Base-by-base conservation (phyloP, 2,329 filamentous ascomycete genomes). In the Fusarium brevicatenulatum region DNA sequence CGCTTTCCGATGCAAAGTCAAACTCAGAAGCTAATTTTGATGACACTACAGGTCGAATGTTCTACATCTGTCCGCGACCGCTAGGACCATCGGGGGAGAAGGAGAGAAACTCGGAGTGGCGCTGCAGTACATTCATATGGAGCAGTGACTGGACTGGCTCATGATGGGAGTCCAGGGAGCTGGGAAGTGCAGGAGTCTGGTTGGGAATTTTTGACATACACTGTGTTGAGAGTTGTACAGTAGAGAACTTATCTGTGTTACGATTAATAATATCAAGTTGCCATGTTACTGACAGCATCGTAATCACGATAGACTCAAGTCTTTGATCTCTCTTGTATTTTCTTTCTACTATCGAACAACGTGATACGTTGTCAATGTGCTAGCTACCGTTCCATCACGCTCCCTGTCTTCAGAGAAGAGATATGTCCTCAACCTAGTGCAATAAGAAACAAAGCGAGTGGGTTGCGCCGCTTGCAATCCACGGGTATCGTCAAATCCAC, bases 11-110 rank as follows among this genome's bases (percentile, higher is more conserved):
- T 61, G 28, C 56, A 72, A 49, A 39, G 39, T 30, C 49, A 34
- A 54, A 57, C 36, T 19, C 46, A 34, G 46, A 39, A 47, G 60
- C 76, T 80, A 55, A 79, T 64, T 18, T 59, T 63, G 78, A 63
- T 21, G 58, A 63, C 55, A 68, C 37, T 23, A 53, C 49, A 89
- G 88, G 89, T 9, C 85, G 90, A 40, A 89, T 88, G 2, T 92
- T 92, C 78, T 92, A 89, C 79, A 88, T 90, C 63, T 92, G 90
- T 70, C 80, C 86, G 19, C 88, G 92, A 44, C 96, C 96, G 8
- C 83, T 98, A 4, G 95, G 95, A 0, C 95, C 95, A 3, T 93
- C 91, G 30, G 96, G 95, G 1, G 89, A 92, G 75, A 96, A 96
- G 80, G 95, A 97, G 81, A 92, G 86, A 67, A 92, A 91, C 5